Evolutionary conservation across 257 asterid species (phyloP).

Genomic region (Oldenlandia corymbosa): DNA sequence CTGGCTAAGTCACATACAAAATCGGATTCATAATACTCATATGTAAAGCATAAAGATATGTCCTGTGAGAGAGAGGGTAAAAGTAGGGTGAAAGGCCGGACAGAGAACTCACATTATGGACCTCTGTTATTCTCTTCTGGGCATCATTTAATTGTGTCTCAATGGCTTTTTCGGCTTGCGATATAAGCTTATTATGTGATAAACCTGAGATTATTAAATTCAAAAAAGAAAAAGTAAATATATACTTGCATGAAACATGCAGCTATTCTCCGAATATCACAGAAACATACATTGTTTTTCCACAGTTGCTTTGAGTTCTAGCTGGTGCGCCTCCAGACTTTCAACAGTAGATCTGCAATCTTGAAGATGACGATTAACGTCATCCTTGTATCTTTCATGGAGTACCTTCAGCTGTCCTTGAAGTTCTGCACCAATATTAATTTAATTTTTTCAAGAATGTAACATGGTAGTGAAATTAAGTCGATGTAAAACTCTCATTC

Average conservation of each 20-base stretch:
- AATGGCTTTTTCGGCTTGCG: slow-evolving; percentile 61
- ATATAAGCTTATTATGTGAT: slow-evolving; percentile 45
- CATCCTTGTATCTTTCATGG: slow-evolving; percentile 60
- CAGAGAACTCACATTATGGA: slow-evolving; percentile 56
- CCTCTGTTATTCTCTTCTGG: slow-evolving; percentile 55
- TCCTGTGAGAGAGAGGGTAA: not conserved
- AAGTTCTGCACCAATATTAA: slow-evolving; percentile 48
- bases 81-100: slow-evolving; percentile 10
- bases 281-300: slow-evolving; percentile 62
- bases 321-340: slow-evolving; percentile 67
- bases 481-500: not conserved
- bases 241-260: not conserved
- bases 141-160: slow-evolving; percentile 59
- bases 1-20: too few species aligned
- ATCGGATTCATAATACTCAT: not conserved
- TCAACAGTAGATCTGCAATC: slow-evolving; percentile 49
- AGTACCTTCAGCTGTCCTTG: slow-evolving; percentile 57
- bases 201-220: slow-evolving; percentile 56
- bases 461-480: slow-evolving; percentile 2
- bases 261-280: not conserved
- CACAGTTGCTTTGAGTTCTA: slow-evolving; percentile 54
- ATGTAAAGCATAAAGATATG: not conserved
- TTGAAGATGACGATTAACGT: slow-evolving; percentile 60
- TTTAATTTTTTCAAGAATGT: slow-evolving; percentile 20
- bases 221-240: too few species aligned